Percentiles rank a stretch among this genome's conserved stretches.
Evolutionary conservation across 345 rosid species (phyloP).

Genomic region (Gossypium bickii): DNA sequence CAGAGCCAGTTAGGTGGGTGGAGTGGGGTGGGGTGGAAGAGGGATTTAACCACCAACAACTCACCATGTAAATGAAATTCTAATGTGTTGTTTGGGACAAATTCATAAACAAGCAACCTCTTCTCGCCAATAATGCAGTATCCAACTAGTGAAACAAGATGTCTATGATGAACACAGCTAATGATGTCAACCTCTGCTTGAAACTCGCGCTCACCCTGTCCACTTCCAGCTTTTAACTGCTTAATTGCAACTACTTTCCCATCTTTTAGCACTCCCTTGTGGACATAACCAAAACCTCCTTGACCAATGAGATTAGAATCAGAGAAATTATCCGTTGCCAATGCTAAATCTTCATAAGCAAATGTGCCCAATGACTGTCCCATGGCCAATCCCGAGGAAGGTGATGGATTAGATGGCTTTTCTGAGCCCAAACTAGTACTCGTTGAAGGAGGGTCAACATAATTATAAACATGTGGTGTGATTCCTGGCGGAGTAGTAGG

Average conservation of each 20-base stretch:
- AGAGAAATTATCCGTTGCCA: constrained; percentile 53
- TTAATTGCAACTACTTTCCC: constrained; percentile 64
- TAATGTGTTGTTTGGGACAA: constrained; percentile 58
- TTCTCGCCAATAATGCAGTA: constrained; percentile 52
- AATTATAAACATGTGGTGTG: constrained; percentile 8
- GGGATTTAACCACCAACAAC: constrained; percentile 19
- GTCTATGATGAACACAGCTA: constrained; percentile 61
- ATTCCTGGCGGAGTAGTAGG: constrained; percentile 30
- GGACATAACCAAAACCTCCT: constrained; percentile 81
- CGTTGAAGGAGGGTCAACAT: constrained; percentile 22
- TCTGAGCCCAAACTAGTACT: constrained; percentile 41
- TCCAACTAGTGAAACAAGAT: constrained; percentile 68
- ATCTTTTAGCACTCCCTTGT: constrained; percentile 53
- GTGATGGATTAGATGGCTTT: constrained; percentile 26
- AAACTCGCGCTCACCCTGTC: constrained; percentile 69
- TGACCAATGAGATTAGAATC: constrained; percentile 52
- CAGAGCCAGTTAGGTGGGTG: not conserved
- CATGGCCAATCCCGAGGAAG: constrained; percentile 35
- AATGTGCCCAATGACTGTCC: constrained; percentile 47
- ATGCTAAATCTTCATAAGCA: constrained; percentile 47
- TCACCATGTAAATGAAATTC: constrained; percentile 71
- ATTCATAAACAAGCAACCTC: constrained; percentile 74
- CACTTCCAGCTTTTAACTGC: constrained; percentile 65
- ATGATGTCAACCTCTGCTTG: constrained; percentile 61
- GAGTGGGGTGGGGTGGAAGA: not conserved